phyloP scores from a whole-genome alignment of 805 yeast species.

The Sugiyamaella smithiae region DNA sequence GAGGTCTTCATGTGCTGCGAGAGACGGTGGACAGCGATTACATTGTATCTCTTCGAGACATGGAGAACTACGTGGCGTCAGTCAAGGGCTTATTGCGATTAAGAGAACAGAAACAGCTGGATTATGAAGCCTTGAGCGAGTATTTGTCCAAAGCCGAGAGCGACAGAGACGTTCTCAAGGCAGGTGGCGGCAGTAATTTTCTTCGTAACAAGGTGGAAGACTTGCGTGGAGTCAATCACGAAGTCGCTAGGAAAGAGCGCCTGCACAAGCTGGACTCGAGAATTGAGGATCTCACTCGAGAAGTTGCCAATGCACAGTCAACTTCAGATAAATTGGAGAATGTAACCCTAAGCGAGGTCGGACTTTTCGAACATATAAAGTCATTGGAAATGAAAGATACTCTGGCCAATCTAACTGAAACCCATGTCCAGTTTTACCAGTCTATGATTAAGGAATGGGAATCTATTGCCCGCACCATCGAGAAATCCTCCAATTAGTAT shows the following conservation, averaged over 20 bases:
- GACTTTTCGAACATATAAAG: constrained; percentile 75
- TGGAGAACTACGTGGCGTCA: constrained; percentile 73
- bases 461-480: constrained; percentile 6
- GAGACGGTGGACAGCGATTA: constrained; percentile 71
- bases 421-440: constrained; percentile 70
- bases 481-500: not conserved
- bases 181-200: constrained; percentile 52
- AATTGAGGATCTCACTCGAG: constrained; percentile 48
- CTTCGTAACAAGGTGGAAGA: constrained; percentile 59
- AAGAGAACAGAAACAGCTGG: constrained; percentile 88
- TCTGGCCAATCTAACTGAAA: constrained; percentile 68
- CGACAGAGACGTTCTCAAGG: constrained; percentile 56
- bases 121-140: constrained; percentile 79
- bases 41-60: constrained; percentile 76
- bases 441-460: constrained; percentile 70
- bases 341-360: constrained; percentile 54
- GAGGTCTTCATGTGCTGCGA: constrained; percentile 44
- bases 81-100: constrained; percentile 68
- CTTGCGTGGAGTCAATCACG: constrained; percentile 60
- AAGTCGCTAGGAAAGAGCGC: constrained; percentile 51
- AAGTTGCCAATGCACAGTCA: constrained; percentile 49
- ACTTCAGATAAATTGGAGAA: constrained; percentile 55
- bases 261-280: constrained; percentile 49
- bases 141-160: constrained; percentile 67
- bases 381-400: constrained; percentile 71